phyloP scores from a whole-genome alignment of 768 basidiomycete species.

The Mycena kentingensis region DNA sequence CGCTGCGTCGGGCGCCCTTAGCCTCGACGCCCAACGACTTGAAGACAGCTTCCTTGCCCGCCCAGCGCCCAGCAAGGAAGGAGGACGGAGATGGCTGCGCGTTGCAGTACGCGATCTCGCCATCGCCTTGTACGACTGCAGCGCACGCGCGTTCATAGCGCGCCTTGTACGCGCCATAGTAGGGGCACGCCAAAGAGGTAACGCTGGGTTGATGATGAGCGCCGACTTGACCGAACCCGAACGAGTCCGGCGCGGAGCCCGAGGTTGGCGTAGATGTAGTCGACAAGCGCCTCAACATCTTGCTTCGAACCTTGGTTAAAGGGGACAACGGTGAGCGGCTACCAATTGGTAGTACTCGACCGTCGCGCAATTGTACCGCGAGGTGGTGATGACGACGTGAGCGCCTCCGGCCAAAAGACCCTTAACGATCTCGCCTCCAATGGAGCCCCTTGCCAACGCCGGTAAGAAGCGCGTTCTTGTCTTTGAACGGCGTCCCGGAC shows the following conservation, averaged over 20 bases:
- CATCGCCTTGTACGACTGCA: slow-evolving; percentile 85
- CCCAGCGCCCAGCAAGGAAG: slow-evolving; percentile 97
- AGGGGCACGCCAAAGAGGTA: slow-evolving; percentile 81
- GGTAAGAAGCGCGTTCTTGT: slow-evolving; percentile 97
- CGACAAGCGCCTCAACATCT: no score
- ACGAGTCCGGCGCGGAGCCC: slow-evolving; percentile 94
- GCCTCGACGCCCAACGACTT: slow-evolving; percentile 90
- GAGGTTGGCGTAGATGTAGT: slow-evolving; percentile 93
- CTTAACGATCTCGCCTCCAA: no score
- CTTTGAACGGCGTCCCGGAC: slow-evolving; percentile 96
- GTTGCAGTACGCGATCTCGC: slow-evolving; percentile 83
- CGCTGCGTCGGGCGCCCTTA: slow-evolving; percentile 91
- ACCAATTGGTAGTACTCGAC: slow-evolving; percentile 90
- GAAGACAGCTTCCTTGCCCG: slow-evolving; percentile 96
- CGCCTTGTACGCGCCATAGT: slow-evolving; percentile 74
- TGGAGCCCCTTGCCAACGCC: no score
- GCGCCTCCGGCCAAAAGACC: no score
- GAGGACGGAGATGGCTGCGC: slow-evolving; percentile 83
- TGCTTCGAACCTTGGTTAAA: slow-evolving; percentile 99
- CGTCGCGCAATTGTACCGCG: no score
- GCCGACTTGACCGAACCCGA: slow-evolving; percentile 98
- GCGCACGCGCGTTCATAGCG: slow-evolving; percentile 67
- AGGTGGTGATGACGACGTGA: no score
- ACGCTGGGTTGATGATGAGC: slow-evolving; percentile 90
- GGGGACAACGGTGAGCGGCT: slow-evolving; percentile 96